A percentile compares a stretch with the other conserved stretches of the same genome.
Evolutionary conservation across 352 stramenopile species (phyloP).

Genomic region (Globisporangium ultimum): DNA sequence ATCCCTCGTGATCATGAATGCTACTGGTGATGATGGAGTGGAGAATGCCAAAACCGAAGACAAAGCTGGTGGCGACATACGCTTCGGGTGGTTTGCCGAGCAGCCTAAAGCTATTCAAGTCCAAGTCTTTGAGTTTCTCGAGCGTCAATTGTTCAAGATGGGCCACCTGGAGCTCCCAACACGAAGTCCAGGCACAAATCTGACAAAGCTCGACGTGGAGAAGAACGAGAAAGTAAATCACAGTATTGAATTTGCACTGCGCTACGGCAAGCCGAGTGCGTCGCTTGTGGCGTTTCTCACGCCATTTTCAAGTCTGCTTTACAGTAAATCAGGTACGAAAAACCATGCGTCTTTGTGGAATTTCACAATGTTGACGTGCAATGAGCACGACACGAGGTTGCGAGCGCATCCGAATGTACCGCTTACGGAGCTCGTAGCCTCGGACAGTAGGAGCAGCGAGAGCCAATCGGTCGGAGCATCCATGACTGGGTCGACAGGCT

Average conservation of each 20-base stretch:
- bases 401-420: neutral
- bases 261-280: neutral
- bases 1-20: conserved; percentile 11
- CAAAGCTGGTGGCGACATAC: neutral
- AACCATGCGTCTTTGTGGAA: conserved; percentile 11
- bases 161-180: conserved; percentile 4
- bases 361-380: conserved; percentile 16
- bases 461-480: neutral
- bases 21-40: neutral
- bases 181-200: neutral
- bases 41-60: neutral
- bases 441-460: conserved; percentile 1
- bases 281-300: conserved; percentile 15
- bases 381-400: conserved; percentile 6
- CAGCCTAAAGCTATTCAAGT: neutral
- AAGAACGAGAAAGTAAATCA: neutral
- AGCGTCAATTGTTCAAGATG: conserved; percentile 1
- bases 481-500: no score
- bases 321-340: neutral
- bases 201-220: neutral
- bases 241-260: conserved; percentile 6
- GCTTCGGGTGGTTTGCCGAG: conserved; percentile 3
- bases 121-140: conserved; percentile 14
- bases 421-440: conserved; percentile 1
- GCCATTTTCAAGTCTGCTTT: conserved; percentile 9